Evolutionary conservation across 768 basidiomycete genomes (phyloP).

Genomic region (Collybia mongolica): DNA sequence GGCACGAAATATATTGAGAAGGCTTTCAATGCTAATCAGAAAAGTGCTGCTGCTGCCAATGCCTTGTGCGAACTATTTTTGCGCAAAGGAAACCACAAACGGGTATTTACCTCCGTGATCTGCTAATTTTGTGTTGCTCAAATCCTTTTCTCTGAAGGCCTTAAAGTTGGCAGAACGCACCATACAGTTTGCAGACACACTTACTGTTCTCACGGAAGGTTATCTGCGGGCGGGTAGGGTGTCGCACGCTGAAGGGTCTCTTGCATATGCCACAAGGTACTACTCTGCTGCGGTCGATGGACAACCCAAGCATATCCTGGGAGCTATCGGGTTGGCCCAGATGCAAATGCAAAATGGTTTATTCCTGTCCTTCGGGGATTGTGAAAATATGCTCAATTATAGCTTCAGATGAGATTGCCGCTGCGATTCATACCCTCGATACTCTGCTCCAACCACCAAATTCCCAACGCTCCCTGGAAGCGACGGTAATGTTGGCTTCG

Average conservation of each 20-base stretch:
- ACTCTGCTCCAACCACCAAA: slow-evolving; percentile 68
- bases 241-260: slow-evolving; percentile 67
- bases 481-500: slow-evolving; percentile 85
- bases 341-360: slow-evolving; percentile 82
- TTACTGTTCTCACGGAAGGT: slow-evolving; percentile 82
- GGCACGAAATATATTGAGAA: slow-evolving; percentile 73
- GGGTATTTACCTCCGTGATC: slow-evolving; percentile 37
- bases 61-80: slow-evolving; percentile 80
- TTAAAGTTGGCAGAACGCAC: slow-evolving; percentile 93
- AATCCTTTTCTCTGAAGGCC: slow-evolving; percentile 45
- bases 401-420: slow-evolving; percentile 70
- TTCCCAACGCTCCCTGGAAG: slow-evolving; percentile 72
- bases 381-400: background rate
- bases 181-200: slow-evolving; percentile 90
- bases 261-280: slow-evolving; percentile 66
- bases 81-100: slow-evolving; percentile 61
- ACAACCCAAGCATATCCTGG: slow-evolving; percentile 72
- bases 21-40: slow-evolving; percentile 79
- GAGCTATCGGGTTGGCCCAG: slow-evolving; percentile 84
- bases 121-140: background rate
- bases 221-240: slow-evolving; percentile 83
- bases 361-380: slow-evolving; percentile 5
- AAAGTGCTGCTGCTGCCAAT: slow-evolving; percentile 80
- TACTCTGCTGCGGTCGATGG: slow-evolving; percentile 67
- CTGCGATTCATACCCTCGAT: slow-evolving; percentile 84